Conservation (phyloP, 2,329 filamentous ascomycete species). For the Cercospora zeina region DNA sequence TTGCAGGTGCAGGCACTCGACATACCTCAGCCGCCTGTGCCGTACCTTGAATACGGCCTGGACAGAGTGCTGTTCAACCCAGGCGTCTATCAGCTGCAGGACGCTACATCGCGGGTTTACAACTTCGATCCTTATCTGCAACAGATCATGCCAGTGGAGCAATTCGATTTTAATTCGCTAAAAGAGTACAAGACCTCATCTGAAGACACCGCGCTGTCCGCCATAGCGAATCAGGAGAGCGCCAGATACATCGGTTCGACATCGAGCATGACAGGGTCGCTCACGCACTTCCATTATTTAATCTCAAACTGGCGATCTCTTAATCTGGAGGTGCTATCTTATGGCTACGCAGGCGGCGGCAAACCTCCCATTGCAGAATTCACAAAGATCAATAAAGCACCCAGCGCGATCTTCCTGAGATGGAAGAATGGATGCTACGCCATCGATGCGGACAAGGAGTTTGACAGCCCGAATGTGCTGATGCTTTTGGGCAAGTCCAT, state of each 20-base stretch:
- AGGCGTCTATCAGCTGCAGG: constrained; percentile 88
- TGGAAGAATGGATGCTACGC: constrained; percentile 85
- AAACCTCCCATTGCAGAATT: constrained; percentile 59
- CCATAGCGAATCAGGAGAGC: constrained; percentile 63
- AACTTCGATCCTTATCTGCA: constrained; percentile 97
- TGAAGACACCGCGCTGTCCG: constrained; percentile 70
- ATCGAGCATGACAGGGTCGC: constrained; percentile 87
- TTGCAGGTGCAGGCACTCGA: constrained; percentile 44
- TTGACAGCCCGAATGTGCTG: constrained; percentile 78
- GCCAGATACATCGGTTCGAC: constrained; percentile 93
- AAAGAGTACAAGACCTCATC: constrained; percentile 91
- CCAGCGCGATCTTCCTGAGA: constrained; percentile 77
- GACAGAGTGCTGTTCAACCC: constrained; percentile 94
- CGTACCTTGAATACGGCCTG: constrained; percentile 69
- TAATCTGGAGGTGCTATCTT: constrained; percentile 66
- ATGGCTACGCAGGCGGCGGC: constrained; percentile 57
- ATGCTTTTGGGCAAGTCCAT: constrained; percentile 93
- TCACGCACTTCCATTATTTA: constrained; percentile 90
- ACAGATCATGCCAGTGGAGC: constrained; percentile 85
- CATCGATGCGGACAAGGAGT: constrained; percentile 94
- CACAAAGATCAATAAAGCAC: constrained; percentile 69
- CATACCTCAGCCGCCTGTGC: constrained; percentile 56
- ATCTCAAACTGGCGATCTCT: constrained; percentile 79
- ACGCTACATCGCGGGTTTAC: constrained; percentile 81
- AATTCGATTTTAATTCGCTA: constrained; percentile 88